Percentiles rank a stretch among this genome's conserved stretches.
phyloP scores from a whole-genome alignment of 2,329 filamentous ascomycete species.

The Penicillium glabrum region DNA sequence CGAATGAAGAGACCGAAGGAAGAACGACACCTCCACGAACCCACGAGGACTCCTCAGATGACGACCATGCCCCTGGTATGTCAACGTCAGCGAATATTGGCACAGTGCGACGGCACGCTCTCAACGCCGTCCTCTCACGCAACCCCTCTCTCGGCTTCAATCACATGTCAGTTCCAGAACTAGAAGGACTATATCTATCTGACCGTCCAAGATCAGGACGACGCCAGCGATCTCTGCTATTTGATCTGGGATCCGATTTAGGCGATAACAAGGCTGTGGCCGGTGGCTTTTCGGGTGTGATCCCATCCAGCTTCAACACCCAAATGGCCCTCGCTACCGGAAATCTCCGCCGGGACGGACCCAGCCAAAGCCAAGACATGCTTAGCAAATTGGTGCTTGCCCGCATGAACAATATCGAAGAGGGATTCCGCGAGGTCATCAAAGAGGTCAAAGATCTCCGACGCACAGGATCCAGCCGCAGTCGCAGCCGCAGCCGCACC shows the following conservation, averaged over 20 bases:
- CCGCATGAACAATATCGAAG: slow-evolving; percentile 89
- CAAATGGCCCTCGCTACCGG: slow-evolving; percentile 74
- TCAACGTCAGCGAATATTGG: slow-evolving; percentile 36
- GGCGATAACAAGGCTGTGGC: slow-evolving; percentile 62
- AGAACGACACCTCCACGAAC: slow-evolving; percentile 21
- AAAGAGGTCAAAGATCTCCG: slow-evolving; percentile 68
- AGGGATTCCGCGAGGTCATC: slow-evolving; percentile 84
- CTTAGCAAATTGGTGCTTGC: slow-evolving; percentile 78
- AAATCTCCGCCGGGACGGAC: slow-evolving; percentile 50
- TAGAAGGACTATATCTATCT: slow-evolving; percentile 55
- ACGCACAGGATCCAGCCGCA: slow-evolving; percentile 46
- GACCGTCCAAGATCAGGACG: slow-evolving; percentile 34
- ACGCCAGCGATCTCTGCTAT: slow-evolving; percentile 64
- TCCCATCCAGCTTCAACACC: slow-evolving; percentile 76
- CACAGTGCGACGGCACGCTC: slow-evolving; percentile 44
- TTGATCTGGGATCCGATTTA: slow-evolving; percentile 73
- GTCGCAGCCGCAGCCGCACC: slow-evolving; percentile 32
- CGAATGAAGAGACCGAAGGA: slow-evolving; percentile 37
- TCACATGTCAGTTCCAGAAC: slow-evolving; percentile 58
- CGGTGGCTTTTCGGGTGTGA: slow-evolving; percentile 61
- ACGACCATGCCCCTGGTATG: slow-evolving; percentile 37
- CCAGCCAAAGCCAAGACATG: slow-evolving; percentile 66
- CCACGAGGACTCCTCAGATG: slow-evolving; percentile 32
- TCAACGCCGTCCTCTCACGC: slow-evolving; percentile 49
- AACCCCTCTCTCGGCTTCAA: slow-evolving; percentile 55